A percentile compares a stretch with the other conserved stretches of the same genome.
phyloP scores from a whole-genome alignment of 2,329 filamentous ascomycete species.

The Alternaria triticimaculans region DNA sequence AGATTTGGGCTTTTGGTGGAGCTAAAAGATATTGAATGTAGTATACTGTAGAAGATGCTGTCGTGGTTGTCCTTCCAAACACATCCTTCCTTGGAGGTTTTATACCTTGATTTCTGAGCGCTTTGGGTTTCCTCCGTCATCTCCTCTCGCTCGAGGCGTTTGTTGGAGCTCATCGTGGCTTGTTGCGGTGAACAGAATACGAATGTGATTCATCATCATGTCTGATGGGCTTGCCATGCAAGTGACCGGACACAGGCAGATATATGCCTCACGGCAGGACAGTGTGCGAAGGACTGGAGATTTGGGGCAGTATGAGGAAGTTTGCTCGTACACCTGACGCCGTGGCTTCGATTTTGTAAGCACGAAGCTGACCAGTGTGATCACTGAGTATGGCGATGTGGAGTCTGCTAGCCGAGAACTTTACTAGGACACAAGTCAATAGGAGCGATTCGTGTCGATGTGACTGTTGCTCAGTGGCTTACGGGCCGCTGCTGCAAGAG shows the following conservation, averaged over 20 bases:
- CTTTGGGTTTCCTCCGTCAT: not conserved
- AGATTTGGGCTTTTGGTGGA: not conserved
- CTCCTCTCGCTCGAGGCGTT: not conserved
- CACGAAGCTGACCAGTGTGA: not conserved
- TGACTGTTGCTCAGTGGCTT: not conserved
- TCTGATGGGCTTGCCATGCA: constrained; percentile 1
- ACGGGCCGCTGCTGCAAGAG: not conserved
- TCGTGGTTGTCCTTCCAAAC: not conserved
- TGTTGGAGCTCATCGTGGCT: not conserved
- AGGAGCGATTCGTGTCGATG: not conserved
- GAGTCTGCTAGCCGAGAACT: not conserved
- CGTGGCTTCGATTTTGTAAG: constrained; percentile 1
- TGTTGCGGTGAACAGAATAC: constrained; percentile 1
- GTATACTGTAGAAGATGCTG: not conserved
- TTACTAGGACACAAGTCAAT: not conserved
- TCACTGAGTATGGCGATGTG: not conserved
- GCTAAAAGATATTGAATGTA: not conserved
- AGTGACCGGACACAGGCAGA: not conserved
- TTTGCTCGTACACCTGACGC: not conserved
- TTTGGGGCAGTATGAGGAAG: not conserved
- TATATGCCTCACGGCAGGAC: not conserved
- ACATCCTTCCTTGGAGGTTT: not conserved
- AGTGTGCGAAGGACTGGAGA: too few relatives aligned
- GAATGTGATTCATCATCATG: not conserved
- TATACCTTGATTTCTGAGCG: not conserved